phyloP scores from a whole-genome alignment of 1,284 basidiomycete genomes.

The Phylloporus gajari region DNA sequence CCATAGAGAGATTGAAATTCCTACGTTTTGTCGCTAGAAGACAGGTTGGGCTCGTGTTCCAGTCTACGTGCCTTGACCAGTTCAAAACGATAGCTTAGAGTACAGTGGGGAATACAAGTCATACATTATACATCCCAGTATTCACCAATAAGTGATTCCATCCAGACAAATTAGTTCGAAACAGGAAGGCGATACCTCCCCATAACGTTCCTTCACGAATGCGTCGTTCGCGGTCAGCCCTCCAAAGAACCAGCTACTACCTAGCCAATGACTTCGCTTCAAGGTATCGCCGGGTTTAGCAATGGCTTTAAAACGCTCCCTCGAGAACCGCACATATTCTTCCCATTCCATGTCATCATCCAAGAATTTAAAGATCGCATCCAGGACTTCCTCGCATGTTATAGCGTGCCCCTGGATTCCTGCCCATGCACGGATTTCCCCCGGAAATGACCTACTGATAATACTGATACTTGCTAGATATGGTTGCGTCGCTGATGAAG shows the following conservation, averaged over 20 bases:
- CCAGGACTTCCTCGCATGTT: slow-evolving; percentile 78
- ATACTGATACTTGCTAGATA: slow-evolving; percentile 64
- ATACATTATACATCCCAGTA: too few species aligned
- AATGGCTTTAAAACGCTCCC: too few species aligned
- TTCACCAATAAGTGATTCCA: too few species aligned
- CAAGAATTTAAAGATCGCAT: slow-evolving; percentile 62
- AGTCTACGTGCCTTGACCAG: too few species aligned
- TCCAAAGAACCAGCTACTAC: slow-evolving; percentile 65
- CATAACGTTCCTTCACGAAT: slow-evolving; percentile 56
- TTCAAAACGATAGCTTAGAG: too few species aligned
- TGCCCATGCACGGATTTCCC: slow-evolving; percentile 66
- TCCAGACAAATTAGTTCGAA: slow-evolving; percentile 66
- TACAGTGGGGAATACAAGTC: too few species aligned
- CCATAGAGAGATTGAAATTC: too few species aligned
- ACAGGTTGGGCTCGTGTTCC: too few species aligned
- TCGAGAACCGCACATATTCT: slow-evolving; percentile 58
- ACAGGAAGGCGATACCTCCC: slow-evolving; percentile 64
- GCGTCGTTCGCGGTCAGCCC: slow-evolving; percentile 62
- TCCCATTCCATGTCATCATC: slow-evolving; percentile 56
- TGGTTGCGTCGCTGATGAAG: slow-evolving; percentile 78
- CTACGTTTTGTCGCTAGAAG: too few species aligned
- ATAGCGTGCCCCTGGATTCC: slow-evolving; percentile 61
- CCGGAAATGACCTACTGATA: slow-evolving; percentile 65
- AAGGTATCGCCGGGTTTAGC: slow-evolving; percentile 38
- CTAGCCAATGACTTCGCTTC: slow-evolving; percentile 71